These are phyloP conservation scores for Lipomyces oligophaga DNA, from an alignment of 805 yeast species.

Conservation along the genomic window DNA sequence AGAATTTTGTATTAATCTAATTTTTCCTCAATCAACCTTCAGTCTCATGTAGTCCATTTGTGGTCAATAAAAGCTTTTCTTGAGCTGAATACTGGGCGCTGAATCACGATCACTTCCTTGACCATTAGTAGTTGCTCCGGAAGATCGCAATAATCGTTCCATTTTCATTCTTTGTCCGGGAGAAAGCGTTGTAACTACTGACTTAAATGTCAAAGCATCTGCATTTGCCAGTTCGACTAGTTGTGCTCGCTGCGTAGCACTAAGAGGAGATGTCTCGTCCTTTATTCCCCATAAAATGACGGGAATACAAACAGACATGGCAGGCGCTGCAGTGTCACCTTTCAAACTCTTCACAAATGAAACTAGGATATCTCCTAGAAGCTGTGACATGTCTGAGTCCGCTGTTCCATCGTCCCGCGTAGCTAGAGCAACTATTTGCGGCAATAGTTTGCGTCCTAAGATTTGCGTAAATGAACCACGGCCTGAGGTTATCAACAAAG, in stretches of 20 bases:
- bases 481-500: conserved; percentile 45
- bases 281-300: conserved; percentile 23
- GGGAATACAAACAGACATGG: conserved; percentile 35
- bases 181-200: conserved; percentile 45
- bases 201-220: conserved; percentile 37
- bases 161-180: conserved; percentile 33
- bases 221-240: conserved; percentile 35
- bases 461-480: conserved; percentile 37
- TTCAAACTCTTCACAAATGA: conserved; percentile 43
- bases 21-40: too few relatives aligned
- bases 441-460: conserved; percentile 47
- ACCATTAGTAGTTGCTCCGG: neutral
- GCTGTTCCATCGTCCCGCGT: conserved; percentile 29
- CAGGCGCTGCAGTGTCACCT: conserved; percentile 35
- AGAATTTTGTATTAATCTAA: too few relatives aligned
- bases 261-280: conserved; percentile 7
- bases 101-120: neutral
- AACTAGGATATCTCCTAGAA: conserved; percentile 49
- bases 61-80: conserved; percentile 18
- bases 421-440: conserved; percentile 42
- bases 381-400: conserved; percentile 31
- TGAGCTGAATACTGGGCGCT: conserved; percentile 21
- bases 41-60: too few relatives aligned
- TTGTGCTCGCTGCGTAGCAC: conserved; percentile 20
- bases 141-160: conserved; percentile 26